Percentiles rank a stretch among this genome's conserved stretches.
phyloP scores from a whole-genome alignment of 2,329 filamentous ascomycete genomes.

The Aspergillaceae sp. region DNA sequence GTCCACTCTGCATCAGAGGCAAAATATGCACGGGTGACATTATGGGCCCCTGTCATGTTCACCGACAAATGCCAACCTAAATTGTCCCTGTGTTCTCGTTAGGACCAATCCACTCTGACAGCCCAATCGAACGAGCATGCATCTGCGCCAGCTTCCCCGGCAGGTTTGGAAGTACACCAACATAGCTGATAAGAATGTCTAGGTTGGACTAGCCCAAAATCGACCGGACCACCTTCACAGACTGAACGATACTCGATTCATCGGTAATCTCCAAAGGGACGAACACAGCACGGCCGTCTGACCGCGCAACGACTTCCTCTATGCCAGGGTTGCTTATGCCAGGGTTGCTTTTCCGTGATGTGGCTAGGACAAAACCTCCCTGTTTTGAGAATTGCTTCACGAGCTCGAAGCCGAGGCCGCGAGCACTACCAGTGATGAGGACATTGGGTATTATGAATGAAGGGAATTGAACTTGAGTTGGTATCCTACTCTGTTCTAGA shows the following conservation, averaged over 20 bases:
- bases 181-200: constrained; percentile 37
- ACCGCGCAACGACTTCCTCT: constrained; percentile 20
- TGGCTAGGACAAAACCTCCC: constrained; percentile 3
- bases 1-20: constrained; percentile 1
- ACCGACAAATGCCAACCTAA: constrained; percentile 3
- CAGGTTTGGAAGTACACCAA: constrained; percentile 14
- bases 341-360: constrained; percentile 5
- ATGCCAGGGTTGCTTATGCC: constrained; percentile 16
- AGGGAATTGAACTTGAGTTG: not conserved
- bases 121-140: not conserved
- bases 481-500: not conserved
- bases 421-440: constrained; percentile 19
- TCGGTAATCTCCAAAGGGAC: constrained; percentile 29
- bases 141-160: constrained; percentile 1
- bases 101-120: not conserved
- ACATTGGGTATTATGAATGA: constrained; percentile 3
- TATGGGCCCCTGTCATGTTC: constrained; percentile 5
- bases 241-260: constrained; percentile 20
- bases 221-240: constrained; percentile 18
- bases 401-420: constrained; percentile 22
- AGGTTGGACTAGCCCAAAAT: constrained; percentile 24
- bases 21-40: constrained; percentile 1
- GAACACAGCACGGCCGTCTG: constrained; percentile 20
- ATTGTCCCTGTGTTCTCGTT: constrained; percentile 3
- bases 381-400: constrained; percentile 9